Percentiles rank a stretch among this genome's conserved stretches.
phyloP scores from a whole-genome alignment of 352 stramenopile genomes.

The Phytopythium aichiense region DNA sequence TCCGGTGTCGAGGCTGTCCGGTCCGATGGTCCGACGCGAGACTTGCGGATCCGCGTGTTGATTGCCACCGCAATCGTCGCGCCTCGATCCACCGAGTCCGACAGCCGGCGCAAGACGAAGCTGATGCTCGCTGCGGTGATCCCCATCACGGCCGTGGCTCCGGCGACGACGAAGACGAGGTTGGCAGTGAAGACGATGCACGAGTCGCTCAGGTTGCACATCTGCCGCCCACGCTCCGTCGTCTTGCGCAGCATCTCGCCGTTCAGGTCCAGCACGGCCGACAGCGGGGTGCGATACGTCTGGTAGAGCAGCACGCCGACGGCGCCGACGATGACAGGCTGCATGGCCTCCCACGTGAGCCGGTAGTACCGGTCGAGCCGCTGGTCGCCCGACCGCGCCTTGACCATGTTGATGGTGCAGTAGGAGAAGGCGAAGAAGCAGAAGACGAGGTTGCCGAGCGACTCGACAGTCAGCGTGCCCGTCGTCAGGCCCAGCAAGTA shows the following conservation, averaged over 20 bases:
- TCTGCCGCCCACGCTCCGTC: slow-evolving; percentile 14
- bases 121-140: not conserved
- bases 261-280: slow-evolving; percentile 14
- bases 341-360: slow-evolving; percentile 16
- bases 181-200: slow-evolving; percentile 24
- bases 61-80: not conserved
- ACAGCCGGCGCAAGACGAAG: not conserved
- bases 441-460: slow-evolving; percentile 15
- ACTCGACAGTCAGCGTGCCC: slow-evolving; percentile 13
- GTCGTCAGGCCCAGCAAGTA: slow-evolving; percentile 17
- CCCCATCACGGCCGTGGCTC: slow-evolving; percentile 14
- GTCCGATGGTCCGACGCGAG: not conserved
- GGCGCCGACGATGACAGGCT: slow-evolving; percentile 1
- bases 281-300: slow-evolving; percentile 9
- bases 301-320: not conserved
- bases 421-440: slow-evolving; percentile 21
- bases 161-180: slow-evolving; percentile 14
- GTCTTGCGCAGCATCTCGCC: slow-evolving; percentile 19
- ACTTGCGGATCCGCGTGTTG: not conserved
- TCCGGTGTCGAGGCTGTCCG: not conserved
- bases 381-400: slow-evolving; percentile 15
- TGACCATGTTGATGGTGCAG: slow-evolving; percentile 16
- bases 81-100: not conserved
- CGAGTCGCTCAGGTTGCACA: slow-evolving; percentile 21
- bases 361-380: slow-evolving; percentile 16